Conservation (phyloP, 2,329 filamentous ascomycete genomes). For the Fusarium acutatum region DNA sequence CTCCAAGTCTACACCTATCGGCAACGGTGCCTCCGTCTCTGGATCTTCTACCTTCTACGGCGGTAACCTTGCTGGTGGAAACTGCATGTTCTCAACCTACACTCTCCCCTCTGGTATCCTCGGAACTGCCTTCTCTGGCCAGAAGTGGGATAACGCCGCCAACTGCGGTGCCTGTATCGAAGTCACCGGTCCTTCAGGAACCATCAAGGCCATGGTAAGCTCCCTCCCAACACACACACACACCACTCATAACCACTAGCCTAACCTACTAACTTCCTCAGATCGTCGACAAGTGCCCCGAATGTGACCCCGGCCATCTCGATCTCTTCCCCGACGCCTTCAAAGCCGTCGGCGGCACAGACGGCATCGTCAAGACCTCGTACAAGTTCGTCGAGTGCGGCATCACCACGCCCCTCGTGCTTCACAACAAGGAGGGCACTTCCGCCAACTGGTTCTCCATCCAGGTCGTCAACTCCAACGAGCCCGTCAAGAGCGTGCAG, state of each 20-base stretch:
- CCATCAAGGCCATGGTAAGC: conserved; percentile 70
- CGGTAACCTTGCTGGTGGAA: conserved; percentile 65
- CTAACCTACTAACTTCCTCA: conserved; percentile 29
- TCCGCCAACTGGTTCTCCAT: conserved; percentile 53
- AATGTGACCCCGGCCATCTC: conserved; percentile 52
- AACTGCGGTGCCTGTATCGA: conserved; percentile 70
- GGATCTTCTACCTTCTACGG: conserved; percentile 58
- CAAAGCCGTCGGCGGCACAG: conserved; percentile 46
- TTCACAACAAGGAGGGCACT: conserved; percentile 56
- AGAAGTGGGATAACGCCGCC: conserved; percentile 63
- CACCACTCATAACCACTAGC: neutral
- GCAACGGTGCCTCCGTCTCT: conserved; percentile 6
- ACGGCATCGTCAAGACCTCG: conserved; percentile 48
- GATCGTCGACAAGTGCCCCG: conserved; percentile 57
- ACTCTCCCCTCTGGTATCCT: conserved; percentile 65
- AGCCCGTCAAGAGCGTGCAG: conserved; percentile 63
- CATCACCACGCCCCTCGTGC: conserved; percentile 52
- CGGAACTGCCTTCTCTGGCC: conserved; percentile 68
- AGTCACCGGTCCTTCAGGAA: conserved; percentile 65
- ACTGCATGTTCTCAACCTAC: conserved; percentile 71
- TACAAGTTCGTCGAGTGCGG: conserved; percentile 52
- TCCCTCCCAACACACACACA: too few species aligned
- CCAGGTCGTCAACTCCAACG: conserved; percentile 71
- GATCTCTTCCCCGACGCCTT: conserved; percentile 57
- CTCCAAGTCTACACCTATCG: conserved; percentile 9